Evolutionary conservation across 2,329 filamentous ascomycete species (phyloP).

Genomic region (Pseudogymnoascus sp.): DNA sequence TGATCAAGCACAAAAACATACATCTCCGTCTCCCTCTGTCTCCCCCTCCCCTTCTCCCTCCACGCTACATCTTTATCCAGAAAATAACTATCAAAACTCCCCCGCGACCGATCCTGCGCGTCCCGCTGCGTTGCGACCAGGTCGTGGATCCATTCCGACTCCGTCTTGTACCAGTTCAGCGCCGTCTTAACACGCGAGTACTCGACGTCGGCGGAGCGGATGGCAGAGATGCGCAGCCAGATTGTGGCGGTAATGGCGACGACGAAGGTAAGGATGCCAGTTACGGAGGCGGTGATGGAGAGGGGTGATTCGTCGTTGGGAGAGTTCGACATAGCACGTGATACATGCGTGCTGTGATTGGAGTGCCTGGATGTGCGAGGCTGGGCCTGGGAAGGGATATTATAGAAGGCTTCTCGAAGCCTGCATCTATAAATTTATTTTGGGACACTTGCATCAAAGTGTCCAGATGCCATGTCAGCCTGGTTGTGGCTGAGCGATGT

Average conservation of each 20-base stretch:
- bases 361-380: not conserved
- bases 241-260: conserved; percentile 36
- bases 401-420: not conserved
- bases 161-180: conserved; percentile 40
- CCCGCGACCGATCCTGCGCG: not conserved
- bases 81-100: not conserved
- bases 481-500: not conserved
- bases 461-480: not conserved
- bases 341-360: conserved; percentile 4
- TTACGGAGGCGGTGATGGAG: conserved; percentile 35
- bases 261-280: conserved; percentile 40
- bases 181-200: conserved; percentile 40
- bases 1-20: conserved; percentile 41
- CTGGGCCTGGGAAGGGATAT: not conserved
- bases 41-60: not conserved
- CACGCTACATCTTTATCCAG: not conserved
- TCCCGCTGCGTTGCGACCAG: conserved; percentile 27
- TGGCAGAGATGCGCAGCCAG: conserved; percentile 37
- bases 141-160: conserved; percentile 37
- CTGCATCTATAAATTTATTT: not conserved
- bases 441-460: not conserved
- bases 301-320: conserved; percentile 33
- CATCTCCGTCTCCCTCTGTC: conserved; percentile 32
- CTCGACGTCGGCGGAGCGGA: conserved; percentile 38
- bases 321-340: conserved; percentile 2